phyloP scores from a whole-genome alignment of 768 basidiomycete genomes.

The Calocybe gangraenosa region DNA sequence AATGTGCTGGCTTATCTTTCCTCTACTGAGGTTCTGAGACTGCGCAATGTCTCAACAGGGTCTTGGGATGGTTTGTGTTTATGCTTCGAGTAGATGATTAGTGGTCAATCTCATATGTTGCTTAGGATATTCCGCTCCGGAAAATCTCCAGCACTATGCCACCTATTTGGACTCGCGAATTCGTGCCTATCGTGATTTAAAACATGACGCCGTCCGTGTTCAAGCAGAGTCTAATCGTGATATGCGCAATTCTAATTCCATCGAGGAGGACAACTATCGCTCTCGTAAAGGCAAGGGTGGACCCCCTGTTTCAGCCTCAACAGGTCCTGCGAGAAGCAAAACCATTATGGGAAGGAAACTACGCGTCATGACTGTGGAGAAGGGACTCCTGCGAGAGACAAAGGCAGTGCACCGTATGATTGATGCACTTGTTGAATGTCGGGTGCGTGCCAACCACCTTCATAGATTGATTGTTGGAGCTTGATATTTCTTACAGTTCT shows the following conservation, averaged over 20 bases:
- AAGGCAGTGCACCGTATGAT: conserved; percentile 88
- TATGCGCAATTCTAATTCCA: conserved; percentile 57
- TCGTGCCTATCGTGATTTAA: conserved; percentile 81
- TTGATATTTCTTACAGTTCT: conserved; percentile 56
- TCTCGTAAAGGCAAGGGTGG: conserved; percentile 26
- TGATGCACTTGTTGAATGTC: conserved; percentile 81
- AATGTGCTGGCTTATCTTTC: conserved; percentile 84
- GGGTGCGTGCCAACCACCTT: conserved; percentile 47
- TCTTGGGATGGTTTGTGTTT: conserved; percentile 78
- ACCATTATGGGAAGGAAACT: conserved; percentile 82
- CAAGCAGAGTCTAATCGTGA: conserved; percentile 93
- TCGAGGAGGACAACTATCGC: conserved; percentile 53
- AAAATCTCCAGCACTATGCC: conserved; percentile 86
- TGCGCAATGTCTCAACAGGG: conserved; percentile 76
- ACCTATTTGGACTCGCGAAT: conserved; percentile 87
- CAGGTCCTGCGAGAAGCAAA: conserved; percentile 57
- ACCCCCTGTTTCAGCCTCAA: conserved; percentile 15
- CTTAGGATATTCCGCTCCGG: conserved; percentile 78
- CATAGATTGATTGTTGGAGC: not conserved
- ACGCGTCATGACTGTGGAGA: conserved; percentile 90
- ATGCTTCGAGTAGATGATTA: not conserved
- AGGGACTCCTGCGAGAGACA: conserved; percentile 90
- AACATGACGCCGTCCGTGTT: conserved; percentile 91
- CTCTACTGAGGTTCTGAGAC: conserved; percentile 71
- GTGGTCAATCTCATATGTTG: conserved; percentile 3